Conservation (phyloP, 257 asterid genomes). For the Parsonsia alboflavescens region DNA sequence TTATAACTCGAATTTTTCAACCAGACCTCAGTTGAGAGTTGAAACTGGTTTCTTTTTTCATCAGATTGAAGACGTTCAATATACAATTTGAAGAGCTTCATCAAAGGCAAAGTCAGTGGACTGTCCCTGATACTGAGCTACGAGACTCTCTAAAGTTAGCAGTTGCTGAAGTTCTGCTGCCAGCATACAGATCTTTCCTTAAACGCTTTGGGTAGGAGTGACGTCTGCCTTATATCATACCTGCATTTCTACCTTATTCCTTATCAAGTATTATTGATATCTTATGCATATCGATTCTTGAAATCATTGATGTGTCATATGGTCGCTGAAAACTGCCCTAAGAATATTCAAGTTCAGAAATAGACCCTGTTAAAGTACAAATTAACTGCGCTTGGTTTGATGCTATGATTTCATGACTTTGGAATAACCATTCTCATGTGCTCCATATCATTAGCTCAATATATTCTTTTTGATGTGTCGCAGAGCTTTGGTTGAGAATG, state of each 20-base stretch:
- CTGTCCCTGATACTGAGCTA: conserved; percentile 94
- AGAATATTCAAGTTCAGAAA: not conserved
- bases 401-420: not conserved
- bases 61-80: conserved; percentile 84
- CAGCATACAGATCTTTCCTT: conserved; percentile 94
- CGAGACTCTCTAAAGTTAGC: conserved; percentile 95
- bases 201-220: conserved; percentile 76
- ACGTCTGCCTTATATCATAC: not conserved
- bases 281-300: not conserved
- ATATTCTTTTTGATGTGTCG: conserved; percentile 15
- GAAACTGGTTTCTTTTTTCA: conserved; percentile 5
- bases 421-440: not conserved
- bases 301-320: not conserved
- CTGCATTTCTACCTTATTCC: not conserved
- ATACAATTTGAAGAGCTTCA: conserved; percentile 95
- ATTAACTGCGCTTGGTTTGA: not conserved
- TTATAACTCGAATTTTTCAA: conserved; percentile 6
- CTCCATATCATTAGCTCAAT: not conserved
- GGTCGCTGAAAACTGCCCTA: too few relatives aligned
- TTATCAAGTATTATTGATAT: not conserved
- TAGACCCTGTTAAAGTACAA: not conserved
- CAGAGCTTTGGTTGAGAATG: conserved; percentile 90
- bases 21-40: not conserved
- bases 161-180: conserved; percentile 91
- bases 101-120: conserved; percentile 98